Evolutionary conservation across 129 eudicot genomes (phyloP).

Genomic region (Helichrysum umbraculigerum): DNA sequence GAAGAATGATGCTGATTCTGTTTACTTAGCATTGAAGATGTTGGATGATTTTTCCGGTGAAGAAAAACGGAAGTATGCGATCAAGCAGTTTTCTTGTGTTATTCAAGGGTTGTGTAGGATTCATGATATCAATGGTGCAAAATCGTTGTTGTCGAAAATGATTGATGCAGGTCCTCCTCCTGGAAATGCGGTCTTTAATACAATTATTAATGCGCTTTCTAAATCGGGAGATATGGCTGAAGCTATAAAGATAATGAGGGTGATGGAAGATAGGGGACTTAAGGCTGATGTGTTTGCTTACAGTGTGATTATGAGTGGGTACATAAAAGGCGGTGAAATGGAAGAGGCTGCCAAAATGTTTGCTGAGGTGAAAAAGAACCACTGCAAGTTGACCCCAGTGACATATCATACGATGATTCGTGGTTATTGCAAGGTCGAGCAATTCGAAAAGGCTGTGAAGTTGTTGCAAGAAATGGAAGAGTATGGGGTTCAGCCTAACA

Average conservation of each 20-base stretch:
- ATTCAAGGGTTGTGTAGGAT: too few species aligned
- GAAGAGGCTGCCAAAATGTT: constrained; percentile 63
- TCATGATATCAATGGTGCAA: too few species aligned
- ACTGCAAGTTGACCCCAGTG: constrained; percentile 58
- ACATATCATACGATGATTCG: constrained; percentile 72
- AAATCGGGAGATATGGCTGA: constrained; percentile 65
- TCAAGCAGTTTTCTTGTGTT: too few species aligned
- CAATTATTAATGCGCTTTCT: constrained; percentile 53
- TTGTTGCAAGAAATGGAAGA: too few species aligned
- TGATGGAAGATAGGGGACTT: constrained; percentile 79
- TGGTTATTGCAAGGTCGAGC: constrained; percentile 77
- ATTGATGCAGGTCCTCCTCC: too few species aligned
- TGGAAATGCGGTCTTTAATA: too few species aligned
- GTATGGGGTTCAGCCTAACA: constrained; percentile 63
- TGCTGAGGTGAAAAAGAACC: constrained; percentile 65
- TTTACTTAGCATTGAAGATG: too few species aligned
- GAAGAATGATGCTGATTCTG: too few species aligned
- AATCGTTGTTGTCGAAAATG: too few species aligned
- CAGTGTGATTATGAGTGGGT: constrained; percentile 80
- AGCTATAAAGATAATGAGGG: constrained; percentile 46
- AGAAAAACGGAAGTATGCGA: too few species aligned
- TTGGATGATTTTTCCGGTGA: too few species aligned
- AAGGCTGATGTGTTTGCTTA: constrained; percentile 83
- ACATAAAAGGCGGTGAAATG: constrained; percentile 65
- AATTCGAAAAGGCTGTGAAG: constrained; percentile 64